phyloP scores from a whole-genome alignment of 495 filamentous ascomycete genomes.

The Penicillium steckii region DNA sequence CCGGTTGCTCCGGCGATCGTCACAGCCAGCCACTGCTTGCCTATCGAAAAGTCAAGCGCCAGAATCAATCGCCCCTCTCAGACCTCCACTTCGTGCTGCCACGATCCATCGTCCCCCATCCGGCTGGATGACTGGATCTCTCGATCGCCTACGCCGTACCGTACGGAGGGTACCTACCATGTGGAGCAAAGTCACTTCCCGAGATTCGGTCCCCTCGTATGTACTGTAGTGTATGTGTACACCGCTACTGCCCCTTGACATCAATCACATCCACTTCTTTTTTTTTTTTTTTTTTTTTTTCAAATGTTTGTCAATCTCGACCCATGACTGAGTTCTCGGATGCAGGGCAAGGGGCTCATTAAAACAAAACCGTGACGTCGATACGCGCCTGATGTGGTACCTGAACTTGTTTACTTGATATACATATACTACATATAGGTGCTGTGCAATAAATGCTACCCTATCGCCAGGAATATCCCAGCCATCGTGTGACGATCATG shows the following conservation, averaged over 20 bases:
- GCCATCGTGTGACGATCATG: not conserved
- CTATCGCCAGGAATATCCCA: not conserved
- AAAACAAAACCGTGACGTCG: not conserved
- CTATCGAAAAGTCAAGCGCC: slow-evolving; percentile 9
- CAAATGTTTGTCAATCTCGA: not conserved
- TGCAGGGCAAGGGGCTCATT: not conserved
- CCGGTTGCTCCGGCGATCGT: slow-evolving; percentile 9
- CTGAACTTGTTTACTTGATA: no score
- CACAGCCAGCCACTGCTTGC: slow-evolving; percentile 19
- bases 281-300: no score
- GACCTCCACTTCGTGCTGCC: slow-evolving; percentile 11
- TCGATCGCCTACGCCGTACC: slow-evolving; percentile 10
- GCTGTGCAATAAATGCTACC: not conserved
- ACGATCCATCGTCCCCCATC: slow-evolving; percentile 7
- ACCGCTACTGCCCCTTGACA: slow-evolving; percentile 20
- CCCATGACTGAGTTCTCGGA: not conserved
- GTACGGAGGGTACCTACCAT: no score
- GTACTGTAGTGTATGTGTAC: slow-evolving; percentile 1
- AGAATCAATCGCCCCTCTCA: not conserved
- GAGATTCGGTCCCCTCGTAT: slow-evolving; percentile 7
- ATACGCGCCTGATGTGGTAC: not conserved
- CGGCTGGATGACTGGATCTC: slow-evolving; percentile 15
- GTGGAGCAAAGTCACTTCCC: slow-evolving; percentile 18
- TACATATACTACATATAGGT: no score
- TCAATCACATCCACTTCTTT: slow-evolving; percentile 1